Base-by-base conservation (phyloP, 1,139 yeast genomes). In the Pichia sp. region DNA sequence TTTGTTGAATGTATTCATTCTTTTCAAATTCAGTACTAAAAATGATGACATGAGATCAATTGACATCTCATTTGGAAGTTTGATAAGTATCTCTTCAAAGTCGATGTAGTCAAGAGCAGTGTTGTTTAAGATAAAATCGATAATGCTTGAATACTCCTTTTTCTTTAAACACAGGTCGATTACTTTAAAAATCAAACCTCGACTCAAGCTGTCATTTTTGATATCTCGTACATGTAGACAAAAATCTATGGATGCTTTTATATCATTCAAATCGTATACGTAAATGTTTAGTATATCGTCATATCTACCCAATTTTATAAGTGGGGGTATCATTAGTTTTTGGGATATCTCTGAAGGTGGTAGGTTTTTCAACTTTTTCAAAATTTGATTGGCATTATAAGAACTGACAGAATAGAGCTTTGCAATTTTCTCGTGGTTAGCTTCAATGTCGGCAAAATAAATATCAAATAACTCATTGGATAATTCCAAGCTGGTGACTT, bases 211-310 rank as follows among this genome's bases (percentile, higher is more conserved):
- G 31, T 54, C 57, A 41, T 52, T 50, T 23, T 57, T 57, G 10
- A 32, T n/a, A 1, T 55, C 30, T 26, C 56, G 57, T 1, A 67
- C 54, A 10, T 56, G 50, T 3, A 61, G 69, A 61, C 95, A 83
- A 65, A 87, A 84, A 49, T 72, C 69, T 59, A 86, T 77, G 0
- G 95, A 87, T 16, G 75, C 74, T 29, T 72, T 72, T 54, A 81
- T 76, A 64, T 86, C 87, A 13, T 79, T 71, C 49, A 90, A 69
- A 45, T 84, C 82, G 54, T 78, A 76, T 54, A 81, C 82, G 48
- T 84, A 75, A 1, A 89, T 80, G 58, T 81, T 81, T 31, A 93
- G 73, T 0, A 92, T 85, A 51, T 81, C 78, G 13, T 77, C 77
- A 64, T 89, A 90, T 55, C 81, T 82, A 1, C 82, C 85, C 47